A percentile compares a stretch with the other conserved stretches of the same genome.
These are phyloP conservation scores for Pyrrhoderma lamaoense DNA, from an alignment of 1,284 basidiomycete species.

Conservation along the genomic window DNA sequence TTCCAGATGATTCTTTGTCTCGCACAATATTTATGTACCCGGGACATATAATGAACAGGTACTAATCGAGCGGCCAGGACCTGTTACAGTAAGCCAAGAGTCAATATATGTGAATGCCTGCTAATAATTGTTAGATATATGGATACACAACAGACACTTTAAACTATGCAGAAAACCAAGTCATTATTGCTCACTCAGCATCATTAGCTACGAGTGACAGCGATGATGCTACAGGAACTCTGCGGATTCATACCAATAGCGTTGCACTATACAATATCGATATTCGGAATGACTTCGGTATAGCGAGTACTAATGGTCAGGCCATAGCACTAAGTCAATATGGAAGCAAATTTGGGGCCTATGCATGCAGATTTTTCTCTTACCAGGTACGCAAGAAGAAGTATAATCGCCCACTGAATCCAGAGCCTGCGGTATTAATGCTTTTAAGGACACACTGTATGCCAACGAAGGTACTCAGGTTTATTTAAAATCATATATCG, in stretches of 20 bases:
- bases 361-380: slow-evolving; percentile 45
- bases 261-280: slow-evolving; percentile 43
- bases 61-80: slow-evolving; percentile 39
- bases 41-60: slow-evolving; percentile 50
- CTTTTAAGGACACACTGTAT: slow-evolving; percentile 29
- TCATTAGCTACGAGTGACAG: slow-evolving; percentile 35
- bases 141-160: slow-evolving; percentile 37
- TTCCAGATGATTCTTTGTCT: slow-evolving; percentile 37
- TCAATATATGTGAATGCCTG: neutral
- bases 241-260: slow-evolving; percentile 40
- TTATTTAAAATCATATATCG: slow-evolving; percentile 40
- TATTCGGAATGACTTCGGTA: slow-evolving; percentile 45
- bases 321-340: slow-evolving; percentile 50
- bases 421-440: no score
- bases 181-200: slow-evolving; percentile 25
- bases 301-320: slow-evolving; percentile 32
- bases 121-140: slow-evolving; percentile 33
- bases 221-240: slow-evolving; percentile 47
- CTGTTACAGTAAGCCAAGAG: slow-evolving; percentile 31
- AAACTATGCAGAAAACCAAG: slow-evolving; percentile 31
- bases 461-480: slow-evolving; percentile 44
- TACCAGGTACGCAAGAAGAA: slow-evolving; percentile 37
- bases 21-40: slow-evolving; percentile 47
- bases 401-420: neutral
- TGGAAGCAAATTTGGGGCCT: slow-evolving; percentile 41